Base-by-base conservation (phyloP, 371 early-diverging fungal genomes). In the Homolaphlyctis polyrhiza region DNA sequence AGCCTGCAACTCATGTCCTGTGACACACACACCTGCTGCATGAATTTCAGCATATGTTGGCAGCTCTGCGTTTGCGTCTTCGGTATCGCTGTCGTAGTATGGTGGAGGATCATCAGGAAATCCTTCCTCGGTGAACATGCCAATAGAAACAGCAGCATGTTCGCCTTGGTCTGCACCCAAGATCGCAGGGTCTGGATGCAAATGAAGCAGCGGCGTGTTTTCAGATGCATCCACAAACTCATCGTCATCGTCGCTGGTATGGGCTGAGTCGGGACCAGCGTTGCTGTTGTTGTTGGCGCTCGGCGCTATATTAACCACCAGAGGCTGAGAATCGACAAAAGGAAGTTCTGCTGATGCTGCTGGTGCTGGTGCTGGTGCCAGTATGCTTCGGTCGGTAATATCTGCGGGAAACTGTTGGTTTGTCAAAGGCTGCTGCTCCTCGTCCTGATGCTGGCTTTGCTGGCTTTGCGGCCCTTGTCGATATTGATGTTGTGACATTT, bases 81-180 rank as follows among this genome's bases (percentile, higher is more conserved):
- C 52, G 11, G 52, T 32, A 45, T 45, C 45, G 16, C 18, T 18
- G 23, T 45, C 23, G 32, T 51, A 51, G 52, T 51, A 51, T 21
- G 52, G 52, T 14, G 52, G 52, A 6, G 52, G 52, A 51, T 51
- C 52, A 21, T 51, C 52, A 21, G 52, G 52, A 27, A 28, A 51
- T 21, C 52, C 32, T 25, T 51, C 52, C 28, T 51, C 52, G 25
- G 32, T 51, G 28, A 51, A 21, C 45, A 23, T 18, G 45, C 16
- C 18, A 45, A 45, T 45, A 23, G 18, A 18, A 45, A 18, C 45
- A 16, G 18, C 45, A 45, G 45, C 45, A 18, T n/a, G n/a, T n/a
- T n/a, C n/a, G n/a, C n/a, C n/a, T n/a, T n/a, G n/a, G n/a, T n/a
- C n/a, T n/a, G n/a, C n/a, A n/a, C n/a, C n/a, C n/a, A n/a, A n/a